Evolutionary conservation across 192 early-diverging fungal species (phyloP).

Genomic region (Allomyces macrogynus): DNA sequence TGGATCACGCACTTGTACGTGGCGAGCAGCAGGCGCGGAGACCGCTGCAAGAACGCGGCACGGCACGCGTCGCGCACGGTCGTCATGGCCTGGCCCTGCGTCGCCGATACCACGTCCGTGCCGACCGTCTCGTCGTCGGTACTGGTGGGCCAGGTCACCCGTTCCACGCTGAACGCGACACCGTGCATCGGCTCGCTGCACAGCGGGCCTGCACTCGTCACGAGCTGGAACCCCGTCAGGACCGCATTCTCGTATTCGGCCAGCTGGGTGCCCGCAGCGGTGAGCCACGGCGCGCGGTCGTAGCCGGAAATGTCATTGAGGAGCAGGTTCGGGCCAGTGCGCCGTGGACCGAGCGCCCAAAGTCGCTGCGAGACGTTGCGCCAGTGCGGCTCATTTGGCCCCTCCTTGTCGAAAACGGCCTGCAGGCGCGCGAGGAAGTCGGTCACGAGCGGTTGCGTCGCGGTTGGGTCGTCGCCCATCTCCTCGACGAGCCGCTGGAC

Average conservation of each 20-base stretch:
- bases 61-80: constrained; percentile 62
- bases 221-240: constrained; percentile 80
- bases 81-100: constrained; percentile 65
- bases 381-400: constrained; percentile 8
- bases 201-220: constrained; percentile 69
- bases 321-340: constrained; percentile 58
- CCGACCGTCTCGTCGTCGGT: constrained; percentile 6
- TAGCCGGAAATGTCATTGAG: constrained; percentile 42
- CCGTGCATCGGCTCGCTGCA: constrained; percentile 87
- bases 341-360: constrained; percentile 66
- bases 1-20: constrained; percentile 97
- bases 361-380: constrained; percentile 24
- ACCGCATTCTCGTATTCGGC: constrained; percentile 43
- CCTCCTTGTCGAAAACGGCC: constrained; percentile 12
- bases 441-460: constrained; percentile 2
- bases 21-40: constrained; percentile 80
- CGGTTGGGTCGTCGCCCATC: too few species aligned
- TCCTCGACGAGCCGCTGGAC: neutral
- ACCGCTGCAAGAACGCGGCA: constrained; percentile 76
- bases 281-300: constrained; percentile 7
- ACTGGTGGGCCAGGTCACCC: constrained; percentile 15
- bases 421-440: constrained; percentile 9
- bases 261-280: neutral
- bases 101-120: neutral
- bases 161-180: constrained; percentile 53